Base-by-base conservation (phyloP, 768 basidiomycete species). In the Xerocomellus chrysenteron region DNA sequence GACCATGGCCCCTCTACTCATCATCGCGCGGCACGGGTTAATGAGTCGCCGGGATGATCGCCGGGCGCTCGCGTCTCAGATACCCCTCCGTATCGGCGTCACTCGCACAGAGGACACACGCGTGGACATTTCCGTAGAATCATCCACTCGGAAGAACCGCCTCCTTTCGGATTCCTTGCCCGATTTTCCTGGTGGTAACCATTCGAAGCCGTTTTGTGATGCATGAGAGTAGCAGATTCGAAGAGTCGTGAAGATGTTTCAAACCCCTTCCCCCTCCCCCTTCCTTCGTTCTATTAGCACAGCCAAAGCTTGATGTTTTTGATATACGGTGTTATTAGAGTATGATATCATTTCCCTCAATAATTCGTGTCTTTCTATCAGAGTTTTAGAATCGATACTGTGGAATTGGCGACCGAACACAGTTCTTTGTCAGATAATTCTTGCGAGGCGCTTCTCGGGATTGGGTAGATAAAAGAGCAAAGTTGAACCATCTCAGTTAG, bases 11-110 rank as follows among this genome's bases (percentile, higher is more conserved):
- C 63, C 63, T 16, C 42, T 65, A 13, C 50, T 64, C 1, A 65
- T 64, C 50, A 47, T 65, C 14, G 59, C 59, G 50, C 63, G 63
- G 17, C 30, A 65, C 8, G 63, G 56, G 42, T 7, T 65, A 5
- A 12, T 55, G 30, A 37, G n/a, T 17, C 59, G 63, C 8, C 44
- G 17, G 7, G 48, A 50, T 1, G 45, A 48, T 0, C 21, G n/a
- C 10, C 12, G 5, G 4, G 8, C 13, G 21, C 17, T 24, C 11
- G n/a, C 37, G n/a, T 21, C 50, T 19, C 63, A 40, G 30, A 47
- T 64, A 39, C 63, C 63, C 24, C 56, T 64, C 13, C 59, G 59
- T 7, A 53, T 64, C 45, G 51, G 17, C 28, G 45, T 65, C 46
- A 36, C 44, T 9, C 59, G 42, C 21, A 65, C 63, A 0, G 37